Evolutionary conservation across 225 moss, liverwort and hornwort genomes (phyloP), one percentile per base, ranked within the genome.

Genomic region (Bryoerythrophyllum caledonicum): DNA sequence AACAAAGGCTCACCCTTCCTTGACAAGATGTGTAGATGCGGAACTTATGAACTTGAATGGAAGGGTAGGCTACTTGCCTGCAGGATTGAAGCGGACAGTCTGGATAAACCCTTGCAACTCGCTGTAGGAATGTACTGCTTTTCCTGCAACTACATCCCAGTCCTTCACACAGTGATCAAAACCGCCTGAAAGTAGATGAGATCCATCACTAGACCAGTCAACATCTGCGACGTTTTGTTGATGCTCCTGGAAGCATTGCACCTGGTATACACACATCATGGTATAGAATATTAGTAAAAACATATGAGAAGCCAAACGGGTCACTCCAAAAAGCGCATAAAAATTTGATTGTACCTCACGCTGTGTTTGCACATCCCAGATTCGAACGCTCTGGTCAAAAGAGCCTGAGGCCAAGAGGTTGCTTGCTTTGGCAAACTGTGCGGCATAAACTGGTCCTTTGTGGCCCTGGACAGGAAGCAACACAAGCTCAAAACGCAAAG

Each of bases 121-220:
- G 84, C 86, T 86, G 70, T 96, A 96, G 0, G 95, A 96, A 82
- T 96, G 93, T 82, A 93, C 85, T 25, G 82, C 86, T 81, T 93
- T 96, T 65, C 90, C 93, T 51, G 90, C 82, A 78, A 81, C 81
- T 69, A 96, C 80, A 78, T 96, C 95, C 90, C 93, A 96, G 77
- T 96, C 93, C 78, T 93, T 96, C 27, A 96, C 95, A 89, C 93
- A 91, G 60, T 96, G 93, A 76, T 93, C 95, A 65, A 95, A 95
- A 46, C 93, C 95, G 55, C 93, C 93, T 59, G 95, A 95, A 28
- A 95, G 81, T 30, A 95, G 83, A 49, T 79, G 85, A 67, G 93
- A 79, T 75, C 93, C 95, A 82, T 90, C 95, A 78, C 85, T 93
- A 65, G 93, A 91, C 95, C 95, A 96, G 77, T 93, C 93, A 58